Evolutionary conservation across 1,139 yeast genomes (phyloP), one percentile per base, ranked within the genome.

Genomic region (Kodamaea fungicola): DNA sequence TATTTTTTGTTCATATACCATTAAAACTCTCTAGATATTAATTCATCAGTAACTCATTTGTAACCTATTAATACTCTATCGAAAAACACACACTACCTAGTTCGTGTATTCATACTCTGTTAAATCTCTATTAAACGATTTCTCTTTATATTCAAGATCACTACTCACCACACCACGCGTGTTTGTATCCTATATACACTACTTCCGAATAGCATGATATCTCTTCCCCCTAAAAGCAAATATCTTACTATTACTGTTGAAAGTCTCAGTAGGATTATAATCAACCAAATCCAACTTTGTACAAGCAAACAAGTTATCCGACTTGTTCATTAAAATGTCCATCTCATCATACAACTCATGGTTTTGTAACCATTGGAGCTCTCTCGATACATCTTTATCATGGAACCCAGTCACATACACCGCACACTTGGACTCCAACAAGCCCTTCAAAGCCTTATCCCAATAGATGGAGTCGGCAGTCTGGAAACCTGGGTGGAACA

Each of bases 201-300:
- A 65, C 38, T 54, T 59, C 42, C 56, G 59, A 49, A 85, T 75
- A 30, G 96, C 95, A 57, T 88, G 96, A 65, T 92, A 92, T 61
- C 97, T 78, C 75, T 92, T 92, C 50, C 98, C 98, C 67, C 98
- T 81, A 61, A 90, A 78, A 19, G 92, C 97, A 59, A 87, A 89
- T 38, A 92, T 65, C 57, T 81, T 80, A 69, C 86, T 89, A 67
- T 92, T 92, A 57, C 88, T 85, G 66, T 86, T 95, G 69, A 85
- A 90, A 8, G 87, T 86, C 58, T 90, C 97, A 19, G 90, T 89
- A 10, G 97, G 97, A 59, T 88, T 80, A 44, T 80, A 64, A 59
- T 90, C 97, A 51, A 89, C 92, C 55, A 92, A 74, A 64, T 92
- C 97, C 83, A 96, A 86, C 63, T 90, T 90, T 29, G 96, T 85